A percentile compares a stretch with the other conserved stretches of the same genome.
These are phyloP conservation scores for Catharanthus roseus DNA, from an alignment of 257 asterid species.

Conservation along the genomic window DNA sequence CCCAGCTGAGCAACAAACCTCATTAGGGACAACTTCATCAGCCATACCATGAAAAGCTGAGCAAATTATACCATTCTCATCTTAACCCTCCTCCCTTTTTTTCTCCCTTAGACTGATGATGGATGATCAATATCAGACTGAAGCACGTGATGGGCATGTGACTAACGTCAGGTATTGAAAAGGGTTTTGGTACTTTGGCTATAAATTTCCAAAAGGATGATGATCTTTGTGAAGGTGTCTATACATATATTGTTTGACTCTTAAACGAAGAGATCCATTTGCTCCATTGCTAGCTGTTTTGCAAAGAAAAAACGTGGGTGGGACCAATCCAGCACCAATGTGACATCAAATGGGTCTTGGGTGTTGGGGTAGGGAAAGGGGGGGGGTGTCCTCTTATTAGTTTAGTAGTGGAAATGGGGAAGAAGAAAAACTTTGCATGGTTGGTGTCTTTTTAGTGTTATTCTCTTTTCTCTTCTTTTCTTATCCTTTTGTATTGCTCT, in stretches of 20 bases:
- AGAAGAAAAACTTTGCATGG: conserved; percentile 18
- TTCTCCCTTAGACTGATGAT: background rate
- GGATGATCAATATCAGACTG: background rate
- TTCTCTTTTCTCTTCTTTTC: conserved; percentile 22
- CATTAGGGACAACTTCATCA: conserved; percentile 30
- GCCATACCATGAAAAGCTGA: conserved; percentile 15
- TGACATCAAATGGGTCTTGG: conserved; percentile 18
- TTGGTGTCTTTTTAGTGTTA: conserved; percentile 15
- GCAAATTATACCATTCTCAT: background rate
- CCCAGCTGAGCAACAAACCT: conserved; percentile 36
- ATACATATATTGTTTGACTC: conserved; percentile 17
- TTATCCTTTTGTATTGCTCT: conserved; percentile 20
- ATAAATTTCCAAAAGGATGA: conserved; percentile 5
- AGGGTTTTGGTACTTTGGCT: conserved; percentile 7
- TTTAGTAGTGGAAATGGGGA: background rate
- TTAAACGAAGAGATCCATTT: conserved; percentile 19
- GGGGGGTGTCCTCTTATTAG: background rate
- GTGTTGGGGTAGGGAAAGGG: background rate
- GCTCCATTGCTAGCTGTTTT: conserved; percentile 24
- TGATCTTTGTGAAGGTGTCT: conserved; percentile 15
- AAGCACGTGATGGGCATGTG: conserved; percentile 9
- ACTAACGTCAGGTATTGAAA: conserved; percentile 5
- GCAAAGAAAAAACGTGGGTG: conserved; percentile 30
- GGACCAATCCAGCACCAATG: conserved; percentile 28
- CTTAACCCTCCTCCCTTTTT: background rate